Evolutionary conservation across 352 stramenopile genomes (phyloP), one percentile per base, ranked within the genome.

Genomic region (Lagenidium giganteum): DNA sequence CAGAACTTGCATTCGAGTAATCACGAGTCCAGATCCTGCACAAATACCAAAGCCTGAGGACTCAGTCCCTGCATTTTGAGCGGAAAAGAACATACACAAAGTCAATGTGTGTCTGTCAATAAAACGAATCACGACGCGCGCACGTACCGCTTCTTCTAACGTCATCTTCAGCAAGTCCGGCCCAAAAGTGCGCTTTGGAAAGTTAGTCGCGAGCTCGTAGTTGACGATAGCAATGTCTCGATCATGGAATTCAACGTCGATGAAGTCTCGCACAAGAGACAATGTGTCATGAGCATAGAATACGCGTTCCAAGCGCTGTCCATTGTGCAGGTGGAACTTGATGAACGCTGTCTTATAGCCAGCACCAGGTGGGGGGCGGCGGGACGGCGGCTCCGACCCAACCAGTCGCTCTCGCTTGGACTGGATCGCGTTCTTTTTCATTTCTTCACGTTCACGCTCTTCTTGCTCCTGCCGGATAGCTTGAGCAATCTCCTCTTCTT

Each of bases 121-220:
- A 46, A 21, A 22, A 32, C 42, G 11, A 5, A 31, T 23, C 18
- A 31, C 30, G 20, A 13, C 3, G 11, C 12, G 39, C 5, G 13
- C 14, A 67, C 73, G 16, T 68, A 92, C 79, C 55, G 67, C 77
- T 51, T 93, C 72, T 12, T 72, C 39, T 8, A 93, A 77, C 8
- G 68, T 84, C 20, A 87, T 54, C 41, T 84, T 47, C 20, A 76
- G 36, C 21, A 89, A 24, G 1, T 88, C 72, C 3, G 72, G 64
- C 0, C 77, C 73, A 45, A 83, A 93, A 1, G 70, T 60, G 36
- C 77, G 83, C 46, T 89, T 87, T 0, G 81, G 81, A 36, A 82
- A 93, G 47, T 90, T 93, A n/a, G 81, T 93, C 20, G 78, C 78
- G 46, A 93, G 47, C 37, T 93, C 81, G 47, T 90, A 93, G 55